Evolutionary conservation across 257 asterid genomes (phyloP).

Genomic region (Salvia hispanica): DNA sequence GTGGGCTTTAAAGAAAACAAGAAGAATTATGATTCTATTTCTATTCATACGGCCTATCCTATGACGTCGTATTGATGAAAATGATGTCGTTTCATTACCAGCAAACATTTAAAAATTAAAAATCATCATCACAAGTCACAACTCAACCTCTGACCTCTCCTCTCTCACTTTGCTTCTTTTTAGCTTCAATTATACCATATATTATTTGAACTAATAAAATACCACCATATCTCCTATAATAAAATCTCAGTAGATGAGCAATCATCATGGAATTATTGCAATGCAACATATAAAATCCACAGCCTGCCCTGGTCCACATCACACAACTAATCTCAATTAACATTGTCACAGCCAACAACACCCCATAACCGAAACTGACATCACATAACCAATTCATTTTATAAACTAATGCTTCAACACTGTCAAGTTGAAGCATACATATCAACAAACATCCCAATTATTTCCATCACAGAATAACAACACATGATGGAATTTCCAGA

Average conservation of each 20-base stretch:
- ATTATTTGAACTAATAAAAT: background rate
- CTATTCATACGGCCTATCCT: too few relatives aligned
- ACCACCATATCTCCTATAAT: background rate
- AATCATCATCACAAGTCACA: too few relatives aligned
- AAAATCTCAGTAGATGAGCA: slow-evolving; percentile 14
- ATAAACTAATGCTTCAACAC: background rate
- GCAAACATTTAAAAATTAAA: too few relatives aligned
- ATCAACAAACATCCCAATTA: background rate
- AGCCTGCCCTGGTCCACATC: background rate
- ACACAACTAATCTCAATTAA: background rate
- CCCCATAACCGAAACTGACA: background rate
- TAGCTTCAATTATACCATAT: too few relatives aligned
- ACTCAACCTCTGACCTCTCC: too few relatives aligned
- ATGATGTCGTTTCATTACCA: too few relatives aligned
- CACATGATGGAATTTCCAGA: slow-evolving; percentile 7
- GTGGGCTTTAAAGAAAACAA: too few relatives aligned
- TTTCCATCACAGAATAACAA: background rate
- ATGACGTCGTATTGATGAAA: too few relatives aligned
- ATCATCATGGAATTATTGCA: slow-evolving; percentile 4
- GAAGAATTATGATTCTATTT: too few relatives aligned
- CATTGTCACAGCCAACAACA: background rate
- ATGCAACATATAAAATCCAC: background rate
- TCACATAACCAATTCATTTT: background rate
- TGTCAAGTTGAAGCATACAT: background rate
- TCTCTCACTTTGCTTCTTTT: background rate